phyloP scores from a whole-genome alignment of 2,329 filamentous ascomycete genomes.

The Tolypocladium album region DNA sequence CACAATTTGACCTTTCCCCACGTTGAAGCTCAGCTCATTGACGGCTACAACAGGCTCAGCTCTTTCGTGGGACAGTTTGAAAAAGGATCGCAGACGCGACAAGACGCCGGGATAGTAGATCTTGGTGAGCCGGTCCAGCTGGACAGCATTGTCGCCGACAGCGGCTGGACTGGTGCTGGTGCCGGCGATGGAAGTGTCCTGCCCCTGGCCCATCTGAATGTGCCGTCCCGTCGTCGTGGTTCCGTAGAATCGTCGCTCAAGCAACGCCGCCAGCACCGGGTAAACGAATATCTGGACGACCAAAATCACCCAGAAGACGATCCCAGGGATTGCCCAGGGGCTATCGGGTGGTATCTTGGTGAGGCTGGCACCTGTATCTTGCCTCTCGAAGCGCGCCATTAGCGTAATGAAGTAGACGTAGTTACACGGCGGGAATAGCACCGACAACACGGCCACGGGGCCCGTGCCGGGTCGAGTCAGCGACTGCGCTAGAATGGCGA shows the following conservation, averaged over 20 bases:
- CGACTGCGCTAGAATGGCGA: constrained; percentile 76
- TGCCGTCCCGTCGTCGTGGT: constrained; percentile 55
- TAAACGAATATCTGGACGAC: constrained; percentile 70
- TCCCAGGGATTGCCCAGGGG: constrained; percentile 59
- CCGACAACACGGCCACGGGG: constrained; percentile 56
- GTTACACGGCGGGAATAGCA: constrained; percentile 80
- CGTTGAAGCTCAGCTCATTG: constrained; percentile 58
- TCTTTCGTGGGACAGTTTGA: constrained; percentile 21
- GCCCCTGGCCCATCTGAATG: constrained; percentile 26
- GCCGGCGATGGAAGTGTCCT: constrained; percentile 4
- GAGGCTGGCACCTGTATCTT: constrained; percentile 50
- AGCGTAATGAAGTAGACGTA: constrained; percentile 73
- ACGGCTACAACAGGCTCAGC: constrained; percentile 66
- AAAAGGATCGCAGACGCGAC: constrained; percentile 37
- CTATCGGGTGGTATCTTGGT: constrained; percentile 49
- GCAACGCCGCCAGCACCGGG: constrained; percentile 60
- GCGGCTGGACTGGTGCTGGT: not conserved
- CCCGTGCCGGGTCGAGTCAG: constrained; percentile 50
- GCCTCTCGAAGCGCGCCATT: constrained; percentile 65
- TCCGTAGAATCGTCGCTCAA: constrained; percentile 68
- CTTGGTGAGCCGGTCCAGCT: constrained; percentile 66
- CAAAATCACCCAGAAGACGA: constrained; percentile 68
- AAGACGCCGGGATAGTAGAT: constrained; percentile 59
- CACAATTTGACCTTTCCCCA: constrained; percentile 70
- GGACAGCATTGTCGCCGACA: constrained; percentile 45